Conservation (phyloP, 1,284 basidiomycete species). For the Moniliella sp. region DNA sequence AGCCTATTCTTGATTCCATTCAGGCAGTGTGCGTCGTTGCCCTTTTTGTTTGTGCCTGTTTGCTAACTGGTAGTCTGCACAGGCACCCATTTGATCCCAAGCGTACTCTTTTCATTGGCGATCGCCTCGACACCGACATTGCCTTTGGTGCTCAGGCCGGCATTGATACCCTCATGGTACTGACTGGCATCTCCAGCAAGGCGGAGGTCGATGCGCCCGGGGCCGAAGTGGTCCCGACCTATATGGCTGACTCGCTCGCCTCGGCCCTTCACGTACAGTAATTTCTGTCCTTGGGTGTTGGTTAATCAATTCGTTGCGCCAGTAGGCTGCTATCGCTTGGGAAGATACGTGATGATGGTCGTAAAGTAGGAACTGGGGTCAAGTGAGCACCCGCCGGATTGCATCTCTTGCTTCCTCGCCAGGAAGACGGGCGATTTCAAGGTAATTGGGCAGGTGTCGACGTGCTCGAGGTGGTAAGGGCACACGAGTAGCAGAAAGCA, state of each 20-base stretch:
- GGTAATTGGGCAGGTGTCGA: conserved; percentile 70
- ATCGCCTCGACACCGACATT: conserved; percentile 83
- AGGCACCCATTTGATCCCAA: conserved; percentile 62
- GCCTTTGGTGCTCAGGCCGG: conserved; percentile 69
- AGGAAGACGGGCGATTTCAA: too few relatives aligned
- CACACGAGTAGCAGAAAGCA: conserved; percentile 86
- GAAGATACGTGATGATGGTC: too few relatives aligned
- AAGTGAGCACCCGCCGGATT: too few relatives aligned
- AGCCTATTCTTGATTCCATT: conserved; percentile 81
- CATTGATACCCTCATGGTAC: conserved; percentile 63
- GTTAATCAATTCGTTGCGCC: too few relatives aligned
- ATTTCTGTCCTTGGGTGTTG: too few relatives aligned
- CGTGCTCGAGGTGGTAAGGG: conserved; percentile 60
- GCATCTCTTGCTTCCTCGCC: too few relatives aligned
- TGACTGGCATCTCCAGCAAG: conserved; percentile 47
- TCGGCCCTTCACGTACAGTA: too few relatives aligned
- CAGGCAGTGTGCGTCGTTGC: too few relatives aligned
- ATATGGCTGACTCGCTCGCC: conserved; percentile 19
- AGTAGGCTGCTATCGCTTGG: too few relatives aligned
- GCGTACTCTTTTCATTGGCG: conserved; percentile 71
- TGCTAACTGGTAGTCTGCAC: too few relatives aligned
- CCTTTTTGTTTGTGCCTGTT: too few relatives aligned
- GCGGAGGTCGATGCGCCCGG: conserved; percentile 40
- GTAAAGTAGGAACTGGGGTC: too few relatives aligned
- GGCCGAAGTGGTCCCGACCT: conserved; percentile 24